Conservation (phyloP, 2,329 filamentous ascomycete species). For the Curvularia lunata region DNA sequence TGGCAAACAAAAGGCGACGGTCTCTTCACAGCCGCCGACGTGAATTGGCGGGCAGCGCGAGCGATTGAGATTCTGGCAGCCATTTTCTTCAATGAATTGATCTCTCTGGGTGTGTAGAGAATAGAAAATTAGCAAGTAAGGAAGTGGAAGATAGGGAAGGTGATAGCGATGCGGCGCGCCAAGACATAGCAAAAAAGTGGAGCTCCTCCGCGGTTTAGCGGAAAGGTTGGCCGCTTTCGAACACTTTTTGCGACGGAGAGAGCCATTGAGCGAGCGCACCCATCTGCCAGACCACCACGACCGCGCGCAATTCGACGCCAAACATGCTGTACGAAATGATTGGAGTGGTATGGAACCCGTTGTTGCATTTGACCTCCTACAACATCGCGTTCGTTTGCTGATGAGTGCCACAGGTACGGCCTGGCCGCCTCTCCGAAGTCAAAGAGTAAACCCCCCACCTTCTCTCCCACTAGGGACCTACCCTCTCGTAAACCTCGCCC, state of each 20-base stretch:
- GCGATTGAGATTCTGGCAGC: slow-evolving; percentile 43
- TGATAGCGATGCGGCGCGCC: slow-evolving; percentile 12
- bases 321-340: slow-evolving; percentile 97
- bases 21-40: slow-evolving; percentile 33
- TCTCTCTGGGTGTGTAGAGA: neutral
- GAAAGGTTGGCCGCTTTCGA: slow-evolving; percentile 30
- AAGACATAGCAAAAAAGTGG: slow-evolving; percentile 14
- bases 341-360: slow-evolving; percentile 73
- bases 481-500: neutral
- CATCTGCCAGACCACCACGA: slow-evolving; percentile 1
- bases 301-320: slow-evolving; percentile 8
- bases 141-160: neutral
- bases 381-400: neutral
- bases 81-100: slow-evolving; percentile 34
- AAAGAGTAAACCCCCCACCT: slow-evolving; percentile 71
- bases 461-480: slow-evolving; percentile 1
- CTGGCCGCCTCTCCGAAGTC: slow-evolving; percentile 86
- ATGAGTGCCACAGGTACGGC: slow-evolving; percentile 73
- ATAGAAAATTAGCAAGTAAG: neutral
- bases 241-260: slow-evolving; percentile 32
- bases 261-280: neutral
- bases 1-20: slow-evolving; percentile 35
- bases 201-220: slow-evolving; percentile 19
- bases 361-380: neutral
- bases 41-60: slow-evolving; percentile 46